These are phyloP conservation scores for Isatis lusitanica DNA, from an alignment of 441 rosid species.

Conservation along the genomic window DNA sequence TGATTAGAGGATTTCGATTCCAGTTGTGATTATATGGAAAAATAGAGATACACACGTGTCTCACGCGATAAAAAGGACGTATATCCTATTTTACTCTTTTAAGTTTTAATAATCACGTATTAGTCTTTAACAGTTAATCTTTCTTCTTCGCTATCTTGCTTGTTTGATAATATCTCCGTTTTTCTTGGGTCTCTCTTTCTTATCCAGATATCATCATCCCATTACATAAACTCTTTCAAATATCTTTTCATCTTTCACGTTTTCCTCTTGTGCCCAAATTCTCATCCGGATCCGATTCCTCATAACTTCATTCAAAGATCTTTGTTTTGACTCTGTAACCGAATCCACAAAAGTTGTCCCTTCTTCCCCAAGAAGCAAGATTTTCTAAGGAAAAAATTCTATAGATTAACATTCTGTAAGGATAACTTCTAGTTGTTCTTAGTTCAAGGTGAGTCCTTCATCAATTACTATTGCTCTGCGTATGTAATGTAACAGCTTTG, in stretches of 20 bases:
- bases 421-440: neutral
- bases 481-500: neutral
- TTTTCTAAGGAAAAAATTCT: neutral
- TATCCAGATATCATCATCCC: constrained; percentile 11
- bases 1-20: neutral
- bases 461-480: constrained; percentile 9
- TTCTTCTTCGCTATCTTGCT: constrained; percentile 4
- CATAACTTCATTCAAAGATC: neutral
- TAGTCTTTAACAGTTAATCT: constrained; percentile 11
- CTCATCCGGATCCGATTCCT: constrained; percentile 9
- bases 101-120: constrained; percentile 3
- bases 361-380: neutral
- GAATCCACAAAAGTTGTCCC: constrained; percentile 7
- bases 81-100: neutral
- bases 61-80: neutral
- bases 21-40: neutral
- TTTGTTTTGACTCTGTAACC: constrained; percentile 1
- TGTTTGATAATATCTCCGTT: constrained; percentile 15
- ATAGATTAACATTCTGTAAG: too few species aligned
- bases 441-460: constrained; percentile 26
- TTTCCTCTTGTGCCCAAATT: constrained; percentile 15
- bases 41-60: constrained; percentile 12
- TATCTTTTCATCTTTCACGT: constrained; percentile 14
- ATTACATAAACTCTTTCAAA: constrained; percentile 9
- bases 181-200: constrained; percentile 21